Conservation (phyloP, 192 early-diverging fungal genomes). For the Coemansia aciculifera region DNA sequence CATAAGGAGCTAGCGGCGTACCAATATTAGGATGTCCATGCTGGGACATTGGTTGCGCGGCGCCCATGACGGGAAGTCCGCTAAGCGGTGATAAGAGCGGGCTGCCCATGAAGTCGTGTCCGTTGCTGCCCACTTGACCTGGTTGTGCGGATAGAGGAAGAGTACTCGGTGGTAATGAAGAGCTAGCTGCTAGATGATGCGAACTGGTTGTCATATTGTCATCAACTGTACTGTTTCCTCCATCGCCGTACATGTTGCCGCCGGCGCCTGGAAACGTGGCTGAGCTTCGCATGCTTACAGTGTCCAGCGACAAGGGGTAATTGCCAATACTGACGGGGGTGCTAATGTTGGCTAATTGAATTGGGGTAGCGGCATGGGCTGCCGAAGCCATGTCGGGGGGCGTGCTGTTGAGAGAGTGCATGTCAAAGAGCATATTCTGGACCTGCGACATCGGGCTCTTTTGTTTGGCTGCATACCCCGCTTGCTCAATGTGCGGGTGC, state of each 20-base stretch:
- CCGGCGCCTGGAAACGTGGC: conserved; percentile 11
- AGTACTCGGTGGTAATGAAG: neutral
- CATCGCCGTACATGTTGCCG: neutral
- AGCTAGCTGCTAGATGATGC: neutral
- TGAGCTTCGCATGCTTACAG: neutral
- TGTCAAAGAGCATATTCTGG: conserved; percentile 30
- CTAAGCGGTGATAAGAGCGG: conserved; percentile 15
- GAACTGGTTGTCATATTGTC: neutral
- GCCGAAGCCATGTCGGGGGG: conserved; percentile 6
- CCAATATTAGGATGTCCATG: conserved; percentile 10
- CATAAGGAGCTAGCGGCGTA: conserved; percentile 24
- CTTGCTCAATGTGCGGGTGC: neutral
- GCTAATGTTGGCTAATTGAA: neutral
- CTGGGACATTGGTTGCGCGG: conserved; percentile 8
- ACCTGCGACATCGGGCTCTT: conserved; percentile 6
- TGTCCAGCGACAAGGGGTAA: conserved; percentile 16
- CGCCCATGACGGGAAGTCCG: conserved; percentile 2
- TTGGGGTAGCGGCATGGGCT: neutral
- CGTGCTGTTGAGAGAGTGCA: conserved; percentile 16
- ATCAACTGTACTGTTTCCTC: conserved; percentile 2
- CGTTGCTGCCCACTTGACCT: conserved; percentile 12
- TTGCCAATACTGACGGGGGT: neutral
- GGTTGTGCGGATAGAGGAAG: conserved; percentile 4
- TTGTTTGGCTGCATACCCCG: neutral
- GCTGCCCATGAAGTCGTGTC: conserved; percentile 17